Evolutionary conservation across 495 filamentous ascomycete genomes (phyloP).

Genomic region (Xylaria sp.): DNA sequence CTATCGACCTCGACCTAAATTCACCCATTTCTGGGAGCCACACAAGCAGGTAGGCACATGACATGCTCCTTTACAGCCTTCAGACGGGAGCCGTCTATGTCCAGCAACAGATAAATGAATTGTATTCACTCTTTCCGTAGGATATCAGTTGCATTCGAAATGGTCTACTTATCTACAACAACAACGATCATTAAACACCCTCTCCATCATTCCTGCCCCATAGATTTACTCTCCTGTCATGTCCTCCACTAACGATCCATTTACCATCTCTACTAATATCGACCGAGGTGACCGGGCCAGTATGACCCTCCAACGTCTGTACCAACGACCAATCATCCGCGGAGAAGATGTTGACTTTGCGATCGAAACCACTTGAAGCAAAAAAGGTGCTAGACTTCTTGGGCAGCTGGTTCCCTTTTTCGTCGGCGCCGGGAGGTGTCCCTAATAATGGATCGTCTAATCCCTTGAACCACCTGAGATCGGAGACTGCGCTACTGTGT

Average conservation of each 20-base stretch:
- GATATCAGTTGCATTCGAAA: slow-evolving; percentile 34
- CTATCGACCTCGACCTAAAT: too few species aligned
- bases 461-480: slow-evolving; percentile 93
- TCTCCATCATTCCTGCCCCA: slow-evolving; percentile 87
- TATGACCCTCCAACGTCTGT: slow-evolving; percentile 87
- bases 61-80: too few species aligned
- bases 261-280: slow-evolving; percentile 84
- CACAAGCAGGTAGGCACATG: background rate
- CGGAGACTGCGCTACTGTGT: slow-evolving; percentile 89
- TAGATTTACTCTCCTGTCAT: slow-evolving; percentile 94
- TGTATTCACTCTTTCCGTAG: slow-evolving; percentile 27
- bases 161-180: slow-evolving; percentile 9
- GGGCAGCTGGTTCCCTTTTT: slow-evolving; percentile 65
- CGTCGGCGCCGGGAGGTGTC: slow-evolving; percentile 62
- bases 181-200: slow-evolving; percentile 42
- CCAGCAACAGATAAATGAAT: background rate
- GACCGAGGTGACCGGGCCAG: slow-evolving; percentile 86
- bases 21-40: too few species aligned
- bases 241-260: slow-evolving; percentile 93
- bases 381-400: slow-evolving; percentile 86
- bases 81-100: background rate
- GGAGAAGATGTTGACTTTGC: slow-evolving; percentile 93
- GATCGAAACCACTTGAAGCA: slow-evolving; percentile 89
- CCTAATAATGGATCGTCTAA: slow-evolving; percentile 67
- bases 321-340: slow-evolving; percentile 94